These are phyloP conservation scores for Lycium barbarum DNA, from an alignment of 257 asterid species.

Conservation along the genomic window DNA sequence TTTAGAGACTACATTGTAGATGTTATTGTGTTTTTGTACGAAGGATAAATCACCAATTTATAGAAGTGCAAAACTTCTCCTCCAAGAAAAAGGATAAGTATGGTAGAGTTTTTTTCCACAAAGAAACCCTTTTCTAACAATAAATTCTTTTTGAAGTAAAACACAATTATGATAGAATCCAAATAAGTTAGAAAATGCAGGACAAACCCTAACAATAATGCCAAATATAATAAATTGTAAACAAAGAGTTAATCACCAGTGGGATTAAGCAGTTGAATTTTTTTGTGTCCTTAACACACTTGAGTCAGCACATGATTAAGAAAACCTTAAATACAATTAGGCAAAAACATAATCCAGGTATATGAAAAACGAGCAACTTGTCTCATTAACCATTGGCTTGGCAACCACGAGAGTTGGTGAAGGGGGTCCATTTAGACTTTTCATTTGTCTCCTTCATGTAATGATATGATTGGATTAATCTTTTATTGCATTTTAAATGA, in stretches of 20 bases:
- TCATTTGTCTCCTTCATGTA: background rate
- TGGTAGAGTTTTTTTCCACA: too few species aligned
- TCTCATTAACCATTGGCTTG: background rate
- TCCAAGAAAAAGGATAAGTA: too few species aligned
- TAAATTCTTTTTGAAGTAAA: too few species aligned
- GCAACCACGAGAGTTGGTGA: background rate
- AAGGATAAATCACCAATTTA: too few species aligned
- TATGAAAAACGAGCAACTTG: background rate
- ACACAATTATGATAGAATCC: too few species aligned
- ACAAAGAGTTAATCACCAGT: background rate
- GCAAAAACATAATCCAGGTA: background rate
- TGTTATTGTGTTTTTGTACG: too few species aligned
- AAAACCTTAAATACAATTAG: background rate
- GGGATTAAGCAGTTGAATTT: background rate
- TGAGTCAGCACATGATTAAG: background rate
- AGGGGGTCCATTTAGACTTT: slow-evolving; percentile 21
- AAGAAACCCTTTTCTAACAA: too few species aligned
- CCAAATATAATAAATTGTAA: background rate
- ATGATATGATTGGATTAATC: slow-evolving; percentile 2
- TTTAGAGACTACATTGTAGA: too few species aligned
- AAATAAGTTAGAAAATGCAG: too few species aligned
- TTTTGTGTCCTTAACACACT: slow-evolving; percentile 16
- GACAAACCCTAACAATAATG: too few species aligned
- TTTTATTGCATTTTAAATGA: background rate
- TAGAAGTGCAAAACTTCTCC: too few species aligned